Conservation (phyloP, 352 stramenopile species). For the Pythium insidiosum region DNA sequence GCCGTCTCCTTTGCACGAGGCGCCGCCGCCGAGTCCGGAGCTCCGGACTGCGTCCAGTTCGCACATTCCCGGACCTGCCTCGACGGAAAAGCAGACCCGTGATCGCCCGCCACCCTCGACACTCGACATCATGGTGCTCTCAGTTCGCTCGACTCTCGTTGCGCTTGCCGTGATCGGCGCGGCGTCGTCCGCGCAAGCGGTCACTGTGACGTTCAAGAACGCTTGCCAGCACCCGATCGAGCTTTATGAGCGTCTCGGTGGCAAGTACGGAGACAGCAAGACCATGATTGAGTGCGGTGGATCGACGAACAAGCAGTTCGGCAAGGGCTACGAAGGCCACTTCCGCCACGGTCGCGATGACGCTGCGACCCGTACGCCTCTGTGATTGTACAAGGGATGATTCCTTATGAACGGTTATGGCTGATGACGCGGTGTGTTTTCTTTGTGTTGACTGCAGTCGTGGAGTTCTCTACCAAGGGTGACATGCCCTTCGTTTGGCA, state of each 20-base stretch:
- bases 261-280: slow-evolving; percentile 36
- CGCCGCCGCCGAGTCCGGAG: no score
- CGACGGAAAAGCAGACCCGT: no score
- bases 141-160: neutral
- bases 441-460: slow-evolving; percentile 23
- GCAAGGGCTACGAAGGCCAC: slow-evolving; percentile 58
- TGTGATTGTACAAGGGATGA: no score
- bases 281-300: slow-evolving; percentile 28
- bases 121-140: neutral
- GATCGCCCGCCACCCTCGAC: no score
- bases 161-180: neutral
- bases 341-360: slow-evolving; percentile 53
- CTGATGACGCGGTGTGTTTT: neutral
- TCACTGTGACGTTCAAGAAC: slow-evolving; percentile 63
- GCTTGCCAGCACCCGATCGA: slow-evolving; percentile 38
- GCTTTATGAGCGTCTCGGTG: slow-evolving; percentile 43
- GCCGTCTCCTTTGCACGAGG: no score
- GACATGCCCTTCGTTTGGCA: slow-evolving; percentile 48
- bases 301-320: slow-evolving; percentile 28
- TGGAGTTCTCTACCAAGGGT: slow-evolving; percentile 61
- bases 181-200: slow-evolving; percentile 10
- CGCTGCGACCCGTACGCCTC: slow-evolving; percentile 33
- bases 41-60: no score
- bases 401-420: neutral
- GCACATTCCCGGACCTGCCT: no score